Conservation (phyloP, 2,329 filamentous ascomycete species). For the Alternaria sp. region DNA sequence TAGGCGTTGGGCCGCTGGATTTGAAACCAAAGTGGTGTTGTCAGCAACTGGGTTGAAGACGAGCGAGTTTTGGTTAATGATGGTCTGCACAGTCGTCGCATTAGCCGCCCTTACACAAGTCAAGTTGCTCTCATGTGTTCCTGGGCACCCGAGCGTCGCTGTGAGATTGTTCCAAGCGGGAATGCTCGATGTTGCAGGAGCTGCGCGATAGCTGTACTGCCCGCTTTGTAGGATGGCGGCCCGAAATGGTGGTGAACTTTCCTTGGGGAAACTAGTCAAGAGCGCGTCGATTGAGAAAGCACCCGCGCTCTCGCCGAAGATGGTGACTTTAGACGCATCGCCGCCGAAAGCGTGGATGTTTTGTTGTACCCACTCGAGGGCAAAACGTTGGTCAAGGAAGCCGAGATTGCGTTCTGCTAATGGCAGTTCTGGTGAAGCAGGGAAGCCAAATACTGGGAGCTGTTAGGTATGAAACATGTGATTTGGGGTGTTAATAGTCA, state of each 20-base stretch:
- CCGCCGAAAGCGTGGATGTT: conserved; percentile 59
- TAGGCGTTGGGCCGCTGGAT: conserved; percentile 23
- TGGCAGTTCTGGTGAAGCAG: conserved; percentile 27
- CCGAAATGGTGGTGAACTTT: conserved; percentile 31
- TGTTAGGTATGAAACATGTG: neutral
- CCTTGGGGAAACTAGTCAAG: conserved; percentile 32
- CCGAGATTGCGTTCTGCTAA: conserved; percentile 53
- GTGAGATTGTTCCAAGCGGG: conserved; percentile 32
- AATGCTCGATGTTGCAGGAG: conserved; percentile 10
- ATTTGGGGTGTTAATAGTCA: too few relatives aligned
- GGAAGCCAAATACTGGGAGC: conserved; percentile 36
- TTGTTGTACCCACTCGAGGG: conserved; percentile 61
- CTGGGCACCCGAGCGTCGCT: conserved; percentile 27
- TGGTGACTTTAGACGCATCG: conserved; percentile 56
- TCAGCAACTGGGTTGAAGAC: conserved; percentile 28
- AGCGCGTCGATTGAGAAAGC: conserved; percentile 32
- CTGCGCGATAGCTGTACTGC: conserved; percentile 26
- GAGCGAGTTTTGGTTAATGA: conserved; percentile 25
- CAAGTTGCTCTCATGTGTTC: conserved; percentile 20
- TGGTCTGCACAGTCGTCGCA: conserved; percentile 22
- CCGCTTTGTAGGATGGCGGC: conserved; percentile 41
- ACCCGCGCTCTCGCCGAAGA: conserved; percentile 46
- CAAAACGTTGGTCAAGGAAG: conserved; percentile 63
- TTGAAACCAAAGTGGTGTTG: conserved; percentile 26
- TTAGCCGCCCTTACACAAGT: conserved; percentile 31